Percentiles rank a stretch among this genome's conserved stretches.
These are phyloP conservation scores for Fusarium miscanthi DNA, from an alignment of 2,329 filamentous ascomycete genomes.

Conservation along the genomic window DNA sequence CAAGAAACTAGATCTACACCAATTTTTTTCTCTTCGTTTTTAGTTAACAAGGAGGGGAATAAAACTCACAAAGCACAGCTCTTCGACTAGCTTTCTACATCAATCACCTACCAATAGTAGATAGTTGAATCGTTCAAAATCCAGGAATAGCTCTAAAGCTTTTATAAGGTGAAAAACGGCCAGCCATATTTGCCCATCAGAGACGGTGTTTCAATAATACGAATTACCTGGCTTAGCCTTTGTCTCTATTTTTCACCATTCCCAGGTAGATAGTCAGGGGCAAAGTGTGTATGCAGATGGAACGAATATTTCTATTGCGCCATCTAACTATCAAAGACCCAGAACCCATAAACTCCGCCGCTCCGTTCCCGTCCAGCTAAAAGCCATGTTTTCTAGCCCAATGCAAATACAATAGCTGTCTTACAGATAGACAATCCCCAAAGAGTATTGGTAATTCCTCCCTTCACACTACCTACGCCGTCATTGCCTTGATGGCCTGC, in stretches of 20 bases:
- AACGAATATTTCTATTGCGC: conserved; percentile 40
- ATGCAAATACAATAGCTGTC: conserved; percentile 44
- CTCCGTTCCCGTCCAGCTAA: conserved; percentile 46
- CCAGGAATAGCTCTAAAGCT: neutral
- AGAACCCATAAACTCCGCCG: conserved; percentile 50
- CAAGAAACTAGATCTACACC: neutral
- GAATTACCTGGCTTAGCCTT: neutral
- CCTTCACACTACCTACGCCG: conserved; percentile 10
- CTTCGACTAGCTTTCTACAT: neutral
- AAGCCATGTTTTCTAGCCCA: conserved; percentile 44
- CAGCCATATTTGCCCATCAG: neutral
- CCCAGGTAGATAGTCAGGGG: neutral
- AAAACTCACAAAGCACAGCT: neutral
- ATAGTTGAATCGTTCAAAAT: neutral
- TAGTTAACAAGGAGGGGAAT: neutral
- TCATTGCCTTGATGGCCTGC: conserved; percentile 16
- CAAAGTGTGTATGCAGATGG: conserved; percentile 4
- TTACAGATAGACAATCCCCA: conserved; percentile 35
- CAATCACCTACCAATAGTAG: neutral
- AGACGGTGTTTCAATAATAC: no score
- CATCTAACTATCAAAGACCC: conserved; percentile 44
- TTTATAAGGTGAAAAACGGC: neutral
- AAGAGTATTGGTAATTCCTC: conserved; percentile 28
- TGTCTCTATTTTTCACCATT: neutral
- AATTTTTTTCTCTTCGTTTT: neutral